phyloP scores from a whole-genome alignment of 345 rosid species.

The Gossypium arboreum region DNA sequence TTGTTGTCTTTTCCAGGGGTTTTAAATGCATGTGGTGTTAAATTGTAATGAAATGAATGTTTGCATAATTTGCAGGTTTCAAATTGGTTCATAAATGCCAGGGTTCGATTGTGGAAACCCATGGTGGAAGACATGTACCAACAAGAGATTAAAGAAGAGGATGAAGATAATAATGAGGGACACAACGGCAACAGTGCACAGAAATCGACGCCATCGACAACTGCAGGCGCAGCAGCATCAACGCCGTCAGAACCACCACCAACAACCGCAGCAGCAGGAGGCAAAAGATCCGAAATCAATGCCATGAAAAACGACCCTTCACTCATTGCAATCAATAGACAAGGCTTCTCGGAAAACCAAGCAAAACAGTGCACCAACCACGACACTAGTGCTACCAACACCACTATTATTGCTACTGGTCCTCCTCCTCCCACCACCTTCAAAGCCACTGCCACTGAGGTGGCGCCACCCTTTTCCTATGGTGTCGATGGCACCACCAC shows the following conservation, averaged over 20 bases:
- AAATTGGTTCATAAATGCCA: slow-evolving; percentile 98
- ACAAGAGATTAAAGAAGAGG: slow-evolving; percentile 75
- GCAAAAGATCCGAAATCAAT: slow-evolving; percentile 59
- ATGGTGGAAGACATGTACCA: slow-evolving; percentile 99
- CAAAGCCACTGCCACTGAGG: slow-evolving; percentile 18
- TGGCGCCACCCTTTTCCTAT: slow-evolving; percentile 24
- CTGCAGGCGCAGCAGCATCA: slow-evolving; percentile 14
- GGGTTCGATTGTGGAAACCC: slow-evolving; percentile 99
- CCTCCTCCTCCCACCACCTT: background rate
- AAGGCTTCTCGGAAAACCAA: slow-evolving; percentile 49
- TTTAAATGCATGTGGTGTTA: background rate
- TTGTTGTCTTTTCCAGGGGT: background rate
- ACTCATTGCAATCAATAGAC: slow-evolving; percentile 41
- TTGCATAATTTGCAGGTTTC: slow-evolving; percentile 54
- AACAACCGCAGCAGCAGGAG: slow-evolving; percentile 28
- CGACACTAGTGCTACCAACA: slow-evolving; percentile 2
- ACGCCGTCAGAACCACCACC: slow-evolving; percentile 6
- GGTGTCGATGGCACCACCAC: slow-evolving; percentile 18
- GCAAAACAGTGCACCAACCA: slow-evolving; percentile 28
- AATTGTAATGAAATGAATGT: background rate
- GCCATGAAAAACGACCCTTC: slow-evolving; percentile 74
- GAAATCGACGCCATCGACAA: slow-evolving; percentile 45
- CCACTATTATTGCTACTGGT: background rate
- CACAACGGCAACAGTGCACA: slow-evolving; percentile 39
- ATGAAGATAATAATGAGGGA: slow-evolving; percentile 26